Conservation (phyloP, 805 yeast genomes). For the Millerozyma acaciae region DNA sequence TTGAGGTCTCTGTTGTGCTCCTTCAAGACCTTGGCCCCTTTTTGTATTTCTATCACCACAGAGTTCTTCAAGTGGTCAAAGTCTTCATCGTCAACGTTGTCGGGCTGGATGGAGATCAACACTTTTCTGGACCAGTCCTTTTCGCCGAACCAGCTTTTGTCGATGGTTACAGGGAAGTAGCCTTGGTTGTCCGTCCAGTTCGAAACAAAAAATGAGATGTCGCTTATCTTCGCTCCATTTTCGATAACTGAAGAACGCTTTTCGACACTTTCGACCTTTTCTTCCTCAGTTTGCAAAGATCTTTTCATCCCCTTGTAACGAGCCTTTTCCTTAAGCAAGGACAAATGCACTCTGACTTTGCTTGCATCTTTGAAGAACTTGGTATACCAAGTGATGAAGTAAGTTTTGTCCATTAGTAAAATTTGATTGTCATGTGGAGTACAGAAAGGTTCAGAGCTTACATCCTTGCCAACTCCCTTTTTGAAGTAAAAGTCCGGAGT, state of each 20-base stretch:
- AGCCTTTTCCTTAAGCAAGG: slow-evolving; percentile 55
- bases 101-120: slow-evolving; percentile 72
- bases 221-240: slow-evolving; percentile 31
- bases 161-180: slow-evolving; percentile 54
- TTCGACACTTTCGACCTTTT: slow-evolving; percentile 1
- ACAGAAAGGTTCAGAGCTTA: slow-evolving; percentile 76
- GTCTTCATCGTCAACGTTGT: slow-evolving; percentile 59
- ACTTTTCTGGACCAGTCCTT: slow-evolving; percentile 53
- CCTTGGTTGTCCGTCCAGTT: slow-evolving; percentile 75
- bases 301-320: slow-evolving; percentile 56
- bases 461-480: slow-evolving; percentile 57
- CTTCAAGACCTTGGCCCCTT: slow-evolving; percentile 53
- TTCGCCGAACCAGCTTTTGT: slow-evolving; percentile 56
- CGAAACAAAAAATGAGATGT: slow-evolving; percentile 55
- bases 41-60: slow-evolving; percentile 43
- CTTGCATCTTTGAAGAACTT: slow-evolving; percentile 54
- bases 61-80: slow-evolving; percentile 47
- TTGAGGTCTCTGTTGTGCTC: slow-evolving; percentile 42
- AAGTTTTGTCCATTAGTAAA: slow-evolving; percentile 57
- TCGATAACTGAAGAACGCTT: slow-evolving; percentile 35
- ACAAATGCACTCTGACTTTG: slow-evolving; percentile 63
- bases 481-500: slow-evolving; percentile 71
- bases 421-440: slow-evolving; percentile 63
- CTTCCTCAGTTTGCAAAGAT: slow-evolving; percentile 21
- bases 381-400: slow-evolving; percentile 81